phyloP scores from a whole-genome alignment of 352 stramenopile genomes.

The Pythium sp. region DNA sequence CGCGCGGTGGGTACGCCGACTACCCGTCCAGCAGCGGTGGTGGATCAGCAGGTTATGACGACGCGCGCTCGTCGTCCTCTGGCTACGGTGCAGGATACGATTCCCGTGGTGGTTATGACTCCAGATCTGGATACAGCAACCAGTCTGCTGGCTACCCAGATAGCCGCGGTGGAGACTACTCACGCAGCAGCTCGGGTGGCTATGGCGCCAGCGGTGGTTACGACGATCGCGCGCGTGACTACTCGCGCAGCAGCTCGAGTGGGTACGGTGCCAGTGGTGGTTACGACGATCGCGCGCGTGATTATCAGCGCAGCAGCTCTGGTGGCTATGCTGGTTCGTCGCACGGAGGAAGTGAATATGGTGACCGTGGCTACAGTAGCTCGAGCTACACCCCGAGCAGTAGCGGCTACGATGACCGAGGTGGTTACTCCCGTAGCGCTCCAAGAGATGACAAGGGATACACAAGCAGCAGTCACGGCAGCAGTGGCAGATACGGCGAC shows the following conservation, averaged over 20 bases:
- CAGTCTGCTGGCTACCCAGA: not conserved
- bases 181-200: not conserved
- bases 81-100: not conserved
- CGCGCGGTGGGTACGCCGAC: not conserved
- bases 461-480: not conserved
- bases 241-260: not conserved
- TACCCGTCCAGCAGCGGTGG: not conserved
- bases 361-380: not conserved
- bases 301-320: not conserved
- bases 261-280: not conserved
- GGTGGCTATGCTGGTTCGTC: not conserved
- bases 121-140: not conserved
- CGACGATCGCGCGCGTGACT: not conserved
- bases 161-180: not conserved
- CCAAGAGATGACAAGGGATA: conserved; percentile 1
- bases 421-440: not conserved
- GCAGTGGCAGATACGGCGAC: not conserved
- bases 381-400: not conserved
- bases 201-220: not conserved
- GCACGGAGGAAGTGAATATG: not conserved
- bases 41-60: not conserved
- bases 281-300: not conserved
- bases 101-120: not conserved
- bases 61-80: not conserved
- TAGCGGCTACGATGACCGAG: not conserved